Evolutionary conservation across 176 grass and related monocot genomes (phyloP), one percentile per base, ranked within the genome.

Genomic region (Bolboschoenus planiculmis): DNA sequence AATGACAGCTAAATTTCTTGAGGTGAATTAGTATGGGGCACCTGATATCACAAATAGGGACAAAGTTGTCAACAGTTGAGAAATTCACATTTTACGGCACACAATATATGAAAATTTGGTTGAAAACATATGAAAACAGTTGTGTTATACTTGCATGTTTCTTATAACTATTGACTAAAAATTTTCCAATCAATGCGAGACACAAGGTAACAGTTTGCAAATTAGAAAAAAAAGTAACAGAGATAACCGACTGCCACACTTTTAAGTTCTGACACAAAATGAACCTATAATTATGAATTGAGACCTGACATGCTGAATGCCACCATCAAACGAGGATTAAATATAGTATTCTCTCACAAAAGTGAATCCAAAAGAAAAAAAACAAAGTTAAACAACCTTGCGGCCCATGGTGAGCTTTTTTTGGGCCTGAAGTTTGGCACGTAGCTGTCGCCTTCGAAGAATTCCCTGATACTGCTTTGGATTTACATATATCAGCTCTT

Each of bases 391-490:
- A 27, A 51, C 11, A 51, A 94, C 95, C 95, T 97, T 97, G 79
- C 94, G 87, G 53, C 9, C 79, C 71, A 82, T 92, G 4, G 40
- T 74, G 56, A 87, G 87, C 24, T 88, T 97, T 30, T 94, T 97
- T 87, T 91, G 70, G 76, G 92, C 92, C 92, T 92, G 88, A 85
- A 94, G 78, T 85, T 92, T 97, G 50, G 95, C 92, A 11, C 95
- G 92, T 27, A 97, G 78, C 43, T 92, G 92, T 63, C 95, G 90
- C 81, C 95, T 91, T 33, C 95, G 85, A 39, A 97, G 85, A 78
- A 97, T 97, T 33, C 90, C 95, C 10, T 70, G 81, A 78, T 97
- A 97, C 78, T 97, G 95, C 21, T 97, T 97, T 33, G 90, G 89
- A 62, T 97, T 97, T 44, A 97, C 95, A 85, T 92, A 97, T 81